Conservation (phyloP, 257 asterid species). For the Marsdenia floribunda region DNA sequence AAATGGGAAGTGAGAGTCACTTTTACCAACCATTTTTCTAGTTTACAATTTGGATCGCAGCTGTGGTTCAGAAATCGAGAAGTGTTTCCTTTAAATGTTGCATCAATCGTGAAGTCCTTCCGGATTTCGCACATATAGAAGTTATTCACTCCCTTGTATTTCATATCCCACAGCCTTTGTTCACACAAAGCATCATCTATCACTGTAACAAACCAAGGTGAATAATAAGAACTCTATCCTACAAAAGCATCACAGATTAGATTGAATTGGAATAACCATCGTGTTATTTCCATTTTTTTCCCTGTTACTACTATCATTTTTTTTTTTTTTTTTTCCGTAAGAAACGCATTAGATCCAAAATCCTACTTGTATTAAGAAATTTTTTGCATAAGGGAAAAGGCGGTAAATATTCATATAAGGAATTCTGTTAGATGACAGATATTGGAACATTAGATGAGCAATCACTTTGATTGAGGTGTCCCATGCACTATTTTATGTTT, state of each 20-base stretch:
- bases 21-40: constrained; percentile 80
- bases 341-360: background rate
- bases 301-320: background rate
- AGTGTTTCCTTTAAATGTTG: constrained; percentile 83
- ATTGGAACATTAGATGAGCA: background rate
- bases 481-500: background rate
- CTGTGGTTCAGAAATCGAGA: constrained; percentile 94
- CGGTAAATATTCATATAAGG: background rate
- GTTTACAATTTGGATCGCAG: constrained; percentile 84
- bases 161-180: constrained; percentile 89
- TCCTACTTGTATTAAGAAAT: background rate
- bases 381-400: background rate
- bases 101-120: constrained; percentile 90
- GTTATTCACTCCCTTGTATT: constrained; percentile 63
- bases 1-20: constrained; percentile 10
- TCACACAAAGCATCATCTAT: constrained; percentile 88
- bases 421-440: background rate
- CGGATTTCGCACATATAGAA: constrained; percentile 92
- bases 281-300: background rate
- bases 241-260: constrained; percentile 4
- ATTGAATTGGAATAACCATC: background rate
- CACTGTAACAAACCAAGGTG: constrained; percentile 42
- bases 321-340: background rate
- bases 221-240: constrained; percentile 3
- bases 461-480: background rate